Evolutionary conservation across 2,329 filamentous ascomycete species (phyloP), one percentile per base, ranked within the genome.

Genomic region (Hypoxylon sp.): DNA sequence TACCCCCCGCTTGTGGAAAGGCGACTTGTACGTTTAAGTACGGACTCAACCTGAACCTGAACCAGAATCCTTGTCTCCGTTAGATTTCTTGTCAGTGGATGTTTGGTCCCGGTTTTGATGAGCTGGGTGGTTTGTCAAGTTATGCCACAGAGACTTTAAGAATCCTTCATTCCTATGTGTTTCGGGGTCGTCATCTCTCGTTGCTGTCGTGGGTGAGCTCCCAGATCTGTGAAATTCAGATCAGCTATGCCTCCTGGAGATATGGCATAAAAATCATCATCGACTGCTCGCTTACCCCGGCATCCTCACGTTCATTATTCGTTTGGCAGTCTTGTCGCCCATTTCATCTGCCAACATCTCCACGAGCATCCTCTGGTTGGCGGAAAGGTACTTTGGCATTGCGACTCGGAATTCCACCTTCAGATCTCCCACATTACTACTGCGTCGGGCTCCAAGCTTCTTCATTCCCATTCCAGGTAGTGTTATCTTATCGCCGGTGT

Each of bases 301-400:
- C 69, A 77, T 83, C 61, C 84, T 83, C 74, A 97, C 82, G 75
- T 96, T 95, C 93, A 99, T 98, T 60, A 97, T 88, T 46, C 96
- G 87, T 82, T 93, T 96, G 32, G 96, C 96, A 26, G 88, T 93
- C 82, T 94, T 93, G 79, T 99, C 96, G 38, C 87, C 90, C 89
- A 99, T 91, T 82, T 99, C 96, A 73, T 99, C 94, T 5, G 96
- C 96, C 69, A 99, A 87, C 88, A 98, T 95, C 82, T 99, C 96
- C 45, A 97, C 81, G 63, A 99, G 91, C 0, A 93, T 96, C 56
- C 96, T 87, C 82, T 99, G 94, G 80, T 97, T 98, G 46, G 91
- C 87, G 57, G 87, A 93, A 69, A 99, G 84, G 74, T 95, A 97
- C 81, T 97, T 98, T 46, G 96, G 96, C 93, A 98, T 97, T 57